These are phyloP conservation scores for Xylaria sp. DNA, from an alignment of 2,329 filamentous ascomycete species.

Conservation along the genomic window DNA sequence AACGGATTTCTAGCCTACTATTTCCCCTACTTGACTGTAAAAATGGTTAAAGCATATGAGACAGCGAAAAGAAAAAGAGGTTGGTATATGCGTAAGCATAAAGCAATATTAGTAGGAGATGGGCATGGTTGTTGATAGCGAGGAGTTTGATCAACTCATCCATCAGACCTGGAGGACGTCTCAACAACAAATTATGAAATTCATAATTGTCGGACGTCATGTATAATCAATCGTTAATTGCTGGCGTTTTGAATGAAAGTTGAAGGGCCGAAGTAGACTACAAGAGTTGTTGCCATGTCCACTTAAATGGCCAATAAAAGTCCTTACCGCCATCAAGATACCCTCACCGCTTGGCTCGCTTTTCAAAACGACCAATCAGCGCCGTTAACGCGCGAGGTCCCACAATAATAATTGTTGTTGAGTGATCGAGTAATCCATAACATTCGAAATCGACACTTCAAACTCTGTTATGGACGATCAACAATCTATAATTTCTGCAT, in stretches of 20 bases:
- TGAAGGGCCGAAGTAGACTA: neutral
- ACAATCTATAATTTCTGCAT: neutral
- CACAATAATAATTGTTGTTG: constrained; percentile 1
- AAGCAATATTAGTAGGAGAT: too few species aligned
- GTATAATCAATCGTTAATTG: neutral
- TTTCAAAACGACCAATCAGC: constrained; percentile 20
- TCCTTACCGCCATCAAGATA: constrained; percentile 16
- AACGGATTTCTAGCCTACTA: too few species aligned
- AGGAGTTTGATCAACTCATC: too few species aligned
- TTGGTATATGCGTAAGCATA: too few species aligned
- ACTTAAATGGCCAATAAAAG: constrained; percentile 12
- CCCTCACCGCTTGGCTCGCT: constrained; percentile 23
- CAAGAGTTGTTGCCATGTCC: neutral
- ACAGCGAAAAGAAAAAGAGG: too few species aligned
- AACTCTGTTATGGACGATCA: neutral
- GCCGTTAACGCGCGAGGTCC: constrained; percentile 17
- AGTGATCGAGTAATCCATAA: too few species aligned
- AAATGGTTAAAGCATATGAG: too few species aligned
- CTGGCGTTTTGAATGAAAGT: neutral
- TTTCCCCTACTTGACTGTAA: too few species aligned
- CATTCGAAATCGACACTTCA: neutral
- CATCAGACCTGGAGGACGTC: neutral
- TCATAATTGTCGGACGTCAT: neutral
- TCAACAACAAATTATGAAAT: neutral
- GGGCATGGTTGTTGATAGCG: too few species aligned